Evolutionary conservation across 1,284 basidiomycete genomes (phyloP).

Genomic region (Lignosus rhinocerotis): DNA sequence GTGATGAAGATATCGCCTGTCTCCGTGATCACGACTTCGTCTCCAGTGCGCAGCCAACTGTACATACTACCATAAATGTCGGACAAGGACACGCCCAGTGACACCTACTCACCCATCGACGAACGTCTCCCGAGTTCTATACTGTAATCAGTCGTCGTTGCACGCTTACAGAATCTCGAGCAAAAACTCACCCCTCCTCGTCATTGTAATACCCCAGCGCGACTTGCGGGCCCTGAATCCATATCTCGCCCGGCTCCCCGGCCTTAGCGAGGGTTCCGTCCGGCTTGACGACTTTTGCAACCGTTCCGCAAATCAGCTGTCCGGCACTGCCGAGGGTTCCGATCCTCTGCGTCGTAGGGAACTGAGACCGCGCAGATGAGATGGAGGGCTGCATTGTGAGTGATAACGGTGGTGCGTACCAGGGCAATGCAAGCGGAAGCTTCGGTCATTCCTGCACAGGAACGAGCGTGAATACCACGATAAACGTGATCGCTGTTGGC

Average conservation of each 20-base stretch:
- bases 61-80: neutral
- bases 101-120: slow-evolving; percentile 37
- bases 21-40: slow-evolving; percentile 58
- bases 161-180: neutral
- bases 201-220: slow-evolving; percentile 57
- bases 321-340: slow-evolving; percentile 38
- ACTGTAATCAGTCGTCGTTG: neutral
- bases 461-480: neutral
- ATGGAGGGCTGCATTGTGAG: neutral
- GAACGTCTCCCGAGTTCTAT: slow-evolving; percentile 60
- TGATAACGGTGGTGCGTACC: neutral
- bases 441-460: slow-evolving; percentile 41
- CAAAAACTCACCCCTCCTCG: slow-evolving; percentile 52
- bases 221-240: slow-evolving; percentile 60
- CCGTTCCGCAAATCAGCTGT: slow-evolving; percentile 37
- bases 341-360: slow-evolving; percentile 20
- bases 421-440: slow-evolving; percentile 46
- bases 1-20: slow-evolving; percentile 64
- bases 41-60: slow-evolving; percentile 67
- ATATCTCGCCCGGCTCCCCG: slow-evolving; percentile 68
- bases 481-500: neutral
- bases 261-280: slow-evolving; percentile 61
- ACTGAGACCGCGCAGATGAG: slow-evolving; percentile 30
- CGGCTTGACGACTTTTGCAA: slow-evolving; percentile 53
- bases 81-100: neutral